These are phyloP conservation scores for Verticillium isaacii DNA, from an alignment of 2,329 filamentous ascomycete genomes.

Conservation along the genomic window DNA sequence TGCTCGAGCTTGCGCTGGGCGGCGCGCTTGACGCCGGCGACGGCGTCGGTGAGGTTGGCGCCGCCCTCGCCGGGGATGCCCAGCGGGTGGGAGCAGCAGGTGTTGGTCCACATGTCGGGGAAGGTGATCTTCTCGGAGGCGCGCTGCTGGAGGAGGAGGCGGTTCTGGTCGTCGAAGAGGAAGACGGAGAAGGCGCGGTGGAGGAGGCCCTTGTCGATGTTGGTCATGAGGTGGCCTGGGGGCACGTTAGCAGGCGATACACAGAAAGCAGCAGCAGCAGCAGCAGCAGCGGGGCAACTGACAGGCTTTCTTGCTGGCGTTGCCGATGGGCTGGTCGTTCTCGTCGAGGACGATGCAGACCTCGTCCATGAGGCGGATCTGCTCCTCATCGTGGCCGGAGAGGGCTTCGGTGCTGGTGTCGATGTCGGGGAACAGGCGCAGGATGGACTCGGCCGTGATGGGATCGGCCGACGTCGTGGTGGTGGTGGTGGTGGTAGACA, in stretches of 20 bases:
- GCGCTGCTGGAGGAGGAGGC: conserved; percentile 90
- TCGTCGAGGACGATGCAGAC: conserved; percentile 96
- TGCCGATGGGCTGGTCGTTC: conserved; percentile 88
- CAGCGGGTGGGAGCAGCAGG: conserved; percentile 96
- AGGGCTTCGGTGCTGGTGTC: conserved; percentile 69
- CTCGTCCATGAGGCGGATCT: conserved; percentile 97
- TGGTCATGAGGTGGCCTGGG: conserved; percentile 93
- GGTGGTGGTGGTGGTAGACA: conserved; percentile 27
- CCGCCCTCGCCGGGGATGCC: conserved; percentile 90
- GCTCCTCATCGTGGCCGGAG: conserved; percentile 91
- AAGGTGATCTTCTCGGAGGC: conserved; percentile 98
- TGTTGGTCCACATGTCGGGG: conserved; percentile 99
- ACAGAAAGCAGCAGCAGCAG: background rate
- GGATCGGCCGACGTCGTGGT: conserved; percentile 50
- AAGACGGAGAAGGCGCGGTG: conserved; percentile 98
- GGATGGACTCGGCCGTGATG: conserved; percentile 82
- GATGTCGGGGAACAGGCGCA: conserved; percentile 82
- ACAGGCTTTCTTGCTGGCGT: conserved; percentile 98
- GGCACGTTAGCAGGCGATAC: conserved; percentile 36
- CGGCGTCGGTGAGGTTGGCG: conserved; percentile 69
- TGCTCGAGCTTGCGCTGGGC: conserved; percentile 92
- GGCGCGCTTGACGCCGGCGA: conserved; percentile 84
- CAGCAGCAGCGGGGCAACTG: conserved; percentile 29
- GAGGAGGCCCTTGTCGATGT: conserved; percentile 92
- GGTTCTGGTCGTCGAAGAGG: conserved; percentile 91